Percentiles rank a stretch among this genome's conserved stretches.
Evolutionary conservation across 176 grass and related monocot genomes (phyloP).

Genomic region (Hordeum vulgare): MorexV3_pseudomolecules_assembly NC_058520.1:314843950-314844449

Average conservation of each 20-base stretch:
- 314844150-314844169: not conserved
- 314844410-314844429: not conserved
- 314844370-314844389: not conserved
- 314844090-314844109: slow-evolving; percentile 97
- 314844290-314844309: not conserved
- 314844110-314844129: not conserved
- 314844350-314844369: slow-evolving; percentile 10
- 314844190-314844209: not conserved
- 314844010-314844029: slow-evolving; percentile 2
- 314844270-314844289: not conserved
- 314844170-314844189: not conserved
- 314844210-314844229: slow-evolving; percentile 3
- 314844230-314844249: not conserved
- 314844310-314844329: slow-evolving; percentile 13
- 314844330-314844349: not conserved
- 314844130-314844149: too few relatives aligned
- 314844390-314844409: not conserved
- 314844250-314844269: slow-evolving; percentile 4
- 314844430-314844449: not conserved
- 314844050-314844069: slow-evolving; percentile 89
- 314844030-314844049: slow-evolving; percentile 40
- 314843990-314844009: slow-evolving; percentile 13
- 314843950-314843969: slow-evolving; percentile 94
- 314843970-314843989: slow-evolving; percentile 47
- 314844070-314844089: slow-evolving; percentile 99